Base-by-base conservation (phyloP, 495 filamentous ascomycete species). In the Xylaria nigripes region DNA sequence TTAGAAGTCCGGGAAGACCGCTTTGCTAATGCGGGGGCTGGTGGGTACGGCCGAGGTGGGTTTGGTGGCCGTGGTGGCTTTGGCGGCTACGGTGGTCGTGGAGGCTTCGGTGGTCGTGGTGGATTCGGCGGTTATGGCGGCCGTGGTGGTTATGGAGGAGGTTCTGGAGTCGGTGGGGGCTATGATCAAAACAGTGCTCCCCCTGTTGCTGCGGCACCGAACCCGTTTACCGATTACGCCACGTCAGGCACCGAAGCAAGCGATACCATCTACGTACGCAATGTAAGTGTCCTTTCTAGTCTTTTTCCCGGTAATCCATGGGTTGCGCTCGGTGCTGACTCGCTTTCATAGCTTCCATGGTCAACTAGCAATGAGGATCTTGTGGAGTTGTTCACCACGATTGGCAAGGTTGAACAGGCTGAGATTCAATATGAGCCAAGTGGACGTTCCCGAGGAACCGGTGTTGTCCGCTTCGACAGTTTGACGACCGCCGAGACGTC, bases 371-470 rank as follows among this genome's bases (percentile, higher is more conserved):
- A 97, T 62, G 94, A 97, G 51, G 93, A 98, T 69, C 72, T 98
- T 4, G 80, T 96, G 44, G 93, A 98, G 64, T 79, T 98, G 13
- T 98, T 98, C 79, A 90, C 85, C 25, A 98, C 93, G 6, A 97
- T 98, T 66, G 93, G 92, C 43, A 95, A 96, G 71, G 93, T 98
- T 56, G 90, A 96, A 61, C 89, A 89, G 60, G 93, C 93, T 10
- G 94, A 97, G 74, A 97, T 97, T 46, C 94, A 98, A 72, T 97
- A 97, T 64, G 94, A 97, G 64, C 86, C 88, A 7, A 96, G 94
- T 64, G 92, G 93, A 44, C 89, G 93, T 59, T 97, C 94, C 49
- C 86, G 89, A 52, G 93, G 93, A 45, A 95, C 87, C 45, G 93
- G 93, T 66, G 93, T 98, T 41, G 94, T 98, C 48, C 82, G 92